phyloP scores from a whole-genome alignment of 352 stramenopile species.

The Pythium phragmiticola region DNA sequence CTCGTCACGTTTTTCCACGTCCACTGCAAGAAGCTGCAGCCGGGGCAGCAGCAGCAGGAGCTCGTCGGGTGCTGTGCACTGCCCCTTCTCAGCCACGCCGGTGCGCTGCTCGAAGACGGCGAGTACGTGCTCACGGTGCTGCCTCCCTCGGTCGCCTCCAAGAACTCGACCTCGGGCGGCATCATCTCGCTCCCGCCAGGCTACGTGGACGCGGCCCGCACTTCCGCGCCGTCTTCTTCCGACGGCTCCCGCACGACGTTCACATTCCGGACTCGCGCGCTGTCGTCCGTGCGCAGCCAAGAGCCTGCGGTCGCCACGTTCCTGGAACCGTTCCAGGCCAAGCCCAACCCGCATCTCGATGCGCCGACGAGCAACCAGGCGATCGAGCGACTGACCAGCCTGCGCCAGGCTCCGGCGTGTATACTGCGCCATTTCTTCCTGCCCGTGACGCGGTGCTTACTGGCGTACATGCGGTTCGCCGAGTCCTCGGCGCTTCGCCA shows the following conservation, averaged over 20 bases:
- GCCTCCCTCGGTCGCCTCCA: constrained; percentile 24
- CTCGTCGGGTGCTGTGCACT: constrained; percentile 55
- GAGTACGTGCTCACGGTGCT: constrained; percentile 44
- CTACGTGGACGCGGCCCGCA: constrained; percentile 40
- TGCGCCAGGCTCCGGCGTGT: constrained; percentile 33
- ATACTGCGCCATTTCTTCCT: constrained; percentile 60
- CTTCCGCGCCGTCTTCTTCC: background rate
- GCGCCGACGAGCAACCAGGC: constrained; percentile 31
- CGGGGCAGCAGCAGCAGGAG: constrained; percentile 60
- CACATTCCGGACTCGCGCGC: constrained; percentile 35
- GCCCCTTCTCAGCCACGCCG: constrained; percentile 47
- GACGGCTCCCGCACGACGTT: constrained; percentile 46
- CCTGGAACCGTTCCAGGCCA: constrained; percentile 49
- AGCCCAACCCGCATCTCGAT: constrained; percentile 2
- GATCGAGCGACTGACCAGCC: constrained; percentile 30
- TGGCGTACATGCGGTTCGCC: constrained; percentile 53
- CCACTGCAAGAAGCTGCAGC: constrained; percentile 75
- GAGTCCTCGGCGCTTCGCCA: constrained; percentile 35
- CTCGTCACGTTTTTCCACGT: constrained; percentile 82
- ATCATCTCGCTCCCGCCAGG: constrained; percentile 38
- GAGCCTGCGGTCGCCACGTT: constrained; percentile 44
- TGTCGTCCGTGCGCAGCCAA: constrained; percentile 66
- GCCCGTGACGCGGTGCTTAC: constrained; percentile 41
- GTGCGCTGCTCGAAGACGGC: constrained; percentile 49
- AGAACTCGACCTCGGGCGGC: constrained; percentile 25